A percentile compares a stretch with the other conserved stretches of the same genome.
These are phyloP conservation scores for Xylariaceae sp. DNA, from an alignment of 2,329 filamentous ascomycete genomes.

Conservation along the genomic window DNA sequence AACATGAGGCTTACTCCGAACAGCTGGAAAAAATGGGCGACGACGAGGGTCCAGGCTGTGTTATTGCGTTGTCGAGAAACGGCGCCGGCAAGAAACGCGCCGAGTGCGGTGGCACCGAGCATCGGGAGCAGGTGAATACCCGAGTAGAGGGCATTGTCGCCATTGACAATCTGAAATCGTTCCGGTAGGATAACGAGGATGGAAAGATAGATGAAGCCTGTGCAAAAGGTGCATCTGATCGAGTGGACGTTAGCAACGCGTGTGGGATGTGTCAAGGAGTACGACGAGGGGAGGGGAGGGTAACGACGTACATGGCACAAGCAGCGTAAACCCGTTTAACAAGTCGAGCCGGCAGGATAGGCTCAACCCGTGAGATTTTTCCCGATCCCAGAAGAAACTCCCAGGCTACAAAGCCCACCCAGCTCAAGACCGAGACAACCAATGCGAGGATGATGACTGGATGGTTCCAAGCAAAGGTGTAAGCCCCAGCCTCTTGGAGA, in stretches of 20 bases:
- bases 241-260: conserved; percentile 1
- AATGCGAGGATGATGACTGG: conserved; percentile 47
- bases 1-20: conserved; percentile 49
- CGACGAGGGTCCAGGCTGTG: conserved; percentile 47
- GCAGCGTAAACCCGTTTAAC: conserved; percentile 46
- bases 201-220: conserved; percentile 53
- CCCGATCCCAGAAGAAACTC: conserved; percentile 42
- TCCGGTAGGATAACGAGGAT: conserved; percentile 56
- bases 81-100: conserved; percentile 50
- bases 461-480: conserved; percentile 47
- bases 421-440: conserved; percentile 43
- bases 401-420: conserved; percentile 47
- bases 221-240: conserved; percentile 49
- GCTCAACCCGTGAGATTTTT: conserved; percentile 39
- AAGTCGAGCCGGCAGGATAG: conserved; percentile 49
- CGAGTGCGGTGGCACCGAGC: conserved; percentile 51
- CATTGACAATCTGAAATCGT: conserved; percentile 55
- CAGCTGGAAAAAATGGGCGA: conserved; percentile 47
- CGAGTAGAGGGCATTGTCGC: conserved; percentile 47
- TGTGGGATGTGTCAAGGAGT: neutral
- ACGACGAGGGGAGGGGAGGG: neutral
- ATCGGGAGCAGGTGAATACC: conserved; percentile 55
- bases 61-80: conserved; percentile 51
- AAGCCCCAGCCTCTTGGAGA: conserved; percentile 52
- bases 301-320: conserved; percentile 42